Percentiles rank a stretch among this genome's conserved stretches.
Evolutionary conservation across 306 rosid genomes (phyloP).

Genomic region (Vigna unguiculata): DNA sequence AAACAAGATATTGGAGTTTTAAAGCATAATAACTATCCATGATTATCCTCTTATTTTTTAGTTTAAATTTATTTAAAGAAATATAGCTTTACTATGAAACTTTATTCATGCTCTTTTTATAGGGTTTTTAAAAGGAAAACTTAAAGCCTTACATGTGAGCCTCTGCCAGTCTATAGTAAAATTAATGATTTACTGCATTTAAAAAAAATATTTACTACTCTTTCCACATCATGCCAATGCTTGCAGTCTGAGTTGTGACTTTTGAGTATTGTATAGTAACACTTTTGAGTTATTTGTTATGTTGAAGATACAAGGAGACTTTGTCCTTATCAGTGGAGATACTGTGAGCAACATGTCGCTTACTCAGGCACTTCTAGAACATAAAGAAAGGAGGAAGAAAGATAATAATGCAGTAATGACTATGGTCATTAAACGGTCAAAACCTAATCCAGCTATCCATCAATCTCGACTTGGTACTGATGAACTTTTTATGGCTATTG

Average conservation of each 20-base stretch:
- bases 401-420: conserved; percentile 97
- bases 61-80: background rate
- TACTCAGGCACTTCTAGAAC: conserved; percentile 85
- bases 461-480: conserved; percentile 99
- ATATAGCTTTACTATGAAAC: background rate
- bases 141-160: conserved; percentile 5
- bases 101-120: conserved; percentile 14
- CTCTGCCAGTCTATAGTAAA: background rate
- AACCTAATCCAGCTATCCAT: conserved; percentile 73
- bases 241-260: background rate
- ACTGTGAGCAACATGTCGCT: conserved; percentile 99
- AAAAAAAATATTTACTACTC: conserved; percentile 1
- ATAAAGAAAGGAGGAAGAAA: conserved; percentile 89
- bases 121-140: background rate
- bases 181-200: conserved; percentile 5
- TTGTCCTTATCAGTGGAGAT: conserved; percentile 94
- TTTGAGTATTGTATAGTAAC: conserved; percentile 40
- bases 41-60: background rate
- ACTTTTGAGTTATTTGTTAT: conserved; percentile 45
- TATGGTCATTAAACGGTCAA: conserved; percentile 88
- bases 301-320: conserved; percentile 94
- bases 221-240: background rate
- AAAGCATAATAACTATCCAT: background rate
- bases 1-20: background rate
- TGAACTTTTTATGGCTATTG: conserved; percentile 89